Percentiles rank a stretch among this genome's conserved stretches.
Evolutionary conservation across 225 moss, liverwort and hornwort genomes (phyloP).

Genomic region (Ulota crispa): DNA sequence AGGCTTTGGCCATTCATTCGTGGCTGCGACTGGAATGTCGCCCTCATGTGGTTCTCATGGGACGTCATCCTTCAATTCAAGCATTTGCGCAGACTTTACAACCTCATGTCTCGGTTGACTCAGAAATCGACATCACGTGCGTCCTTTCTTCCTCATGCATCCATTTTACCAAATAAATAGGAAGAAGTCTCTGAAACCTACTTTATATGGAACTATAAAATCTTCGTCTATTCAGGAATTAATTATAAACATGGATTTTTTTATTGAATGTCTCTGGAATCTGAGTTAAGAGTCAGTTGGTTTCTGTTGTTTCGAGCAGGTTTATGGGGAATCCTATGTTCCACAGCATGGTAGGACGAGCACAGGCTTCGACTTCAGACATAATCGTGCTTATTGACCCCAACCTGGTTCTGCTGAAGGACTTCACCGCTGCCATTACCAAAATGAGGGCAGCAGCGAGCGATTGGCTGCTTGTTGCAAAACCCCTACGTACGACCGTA

Average conservation of each 20-base stretch:
- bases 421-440: constrained; percentile 46
- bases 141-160: constrained; percentile 7
- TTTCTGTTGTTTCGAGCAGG: constrained; percentile 49
- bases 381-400: constrained; percentile 75
- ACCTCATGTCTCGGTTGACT: constrained; percentile 67
- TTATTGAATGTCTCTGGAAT: neutral
- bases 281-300: neutral
- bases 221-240: neutral
- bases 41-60: constrained; percentile 74
- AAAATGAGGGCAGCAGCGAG: constrained; percentile 32
- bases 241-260: neutral
- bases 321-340: constrained; percentile 88
- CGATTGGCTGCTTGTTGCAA: constrained; percentile 54
- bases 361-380: constrained; percentile 63
- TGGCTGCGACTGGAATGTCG: constrained; percentile 72
- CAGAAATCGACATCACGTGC: constrained; percentile 77
- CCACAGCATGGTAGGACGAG: constrained; percentile 83
- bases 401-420: constrained; percentile 68
- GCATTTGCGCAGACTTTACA: constrained; percentile 55
- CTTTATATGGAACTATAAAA: neutral
- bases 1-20: constrained; percentile 71
- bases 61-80: constrained; percentile 61
- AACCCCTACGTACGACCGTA: constrained; percentile 30
- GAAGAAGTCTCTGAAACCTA: neutral
- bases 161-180: neutral